Conservation (phyloP, 805 yeast genomes). For the Teunomyces lycoperdinae region DNA sequence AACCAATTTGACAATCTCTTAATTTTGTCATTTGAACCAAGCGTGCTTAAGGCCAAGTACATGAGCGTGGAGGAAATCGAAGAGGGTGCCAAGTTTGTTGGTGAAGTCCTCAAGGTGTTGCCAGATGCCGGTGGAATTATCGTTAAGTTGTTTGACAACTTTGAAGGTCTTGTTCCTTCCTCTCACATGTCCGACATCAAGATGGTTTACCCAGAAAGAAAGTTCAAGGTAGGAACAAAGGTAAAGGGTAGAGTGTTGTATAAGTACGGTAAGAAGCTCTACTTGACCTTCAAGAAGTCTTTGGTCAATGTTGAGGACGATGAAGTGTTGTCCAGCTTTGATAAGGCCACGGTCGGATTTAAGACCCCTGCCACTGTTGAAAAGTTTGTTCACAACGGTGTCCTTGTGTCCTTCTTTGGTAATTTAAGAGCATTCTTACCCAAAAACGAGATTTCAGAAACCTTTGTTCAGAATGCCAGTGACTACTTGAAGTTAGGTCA, state of each 20-base stretch:
- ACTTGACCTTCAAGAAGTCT: conserved; percentile 78
- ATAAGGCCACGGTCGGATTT: conserved; percentile 41
- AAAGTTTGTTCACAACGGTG: conserved; percentile 72
- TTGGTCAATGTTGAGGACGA: conserved; percentile 65
- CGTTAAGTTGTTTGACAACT: conserved; percentile 62
- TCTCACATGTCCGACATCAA: conserved; percentile 81
- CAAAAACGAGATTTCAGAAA: conserved; percentile 83
- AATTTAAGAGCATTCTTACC: conserved; percentile 78
- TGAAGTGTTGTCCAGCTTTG: conserved; percentile 41
- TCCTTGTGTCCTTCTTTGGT: conserved; percentile 80
- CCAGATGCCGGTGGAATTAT: conserved; percentile 62
- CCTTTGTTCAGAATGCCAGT: conserved; percentile 72
- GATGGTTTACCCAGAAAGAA: conserved; percentile 86
- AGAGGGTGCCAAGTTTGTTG: conserved; percentile 58
- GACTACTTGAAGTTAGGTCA: conserved; percentile 83
- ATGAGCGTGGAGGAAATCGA: conserved; percentile 71
- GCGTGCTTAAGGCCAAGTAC: conserved; percentile 60
- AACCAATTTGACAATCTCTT: conserved; percentile 64
- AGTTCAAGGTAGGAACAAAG: conserved; percentile 79
- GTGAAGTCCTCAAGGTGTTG: conserved; percentile 52
- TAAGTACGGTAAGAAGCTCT: conserved; percentile 48
- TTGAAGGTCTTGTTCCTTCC: conserved; percentile 71
- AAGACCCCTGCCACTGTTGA: conserved; percentile 74
- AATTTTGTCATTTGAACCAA: conserved; percentile 66
- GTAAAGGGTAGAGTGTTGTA: conserved; percentile 72